Base-by-base conservation (phyloP, 768 basidiomycete species). In the Neoboletus magnificus region DNA sequence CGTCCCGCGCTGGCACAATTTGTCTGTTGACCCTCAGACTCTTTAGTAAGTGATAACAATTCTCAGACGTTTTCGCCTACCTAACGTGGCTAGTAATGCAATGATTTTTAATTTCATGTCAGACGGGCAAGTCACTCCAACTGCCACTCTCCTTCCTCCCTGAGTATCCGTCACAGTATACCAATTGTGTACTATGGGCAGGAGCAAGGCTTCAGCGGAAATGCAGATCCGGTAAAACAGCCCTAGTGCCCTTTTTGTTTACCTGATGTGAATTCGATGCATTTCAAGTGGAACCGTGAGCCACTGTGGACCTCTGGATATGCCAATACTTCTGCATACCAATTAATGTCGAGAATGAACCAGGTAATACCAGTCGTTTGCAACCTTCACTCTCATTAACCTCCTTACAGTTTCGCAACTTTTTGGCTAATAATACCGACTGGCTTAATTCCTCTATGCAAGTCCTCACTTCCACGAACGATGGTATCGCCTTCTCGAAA, bases 171-270 rank as follows among this genome's bases (percentile, higher is more conserved):
- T 48, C 12, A 41, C 44, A 78, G 77, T n/a, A 89, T 90, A 60
- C 89, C 90, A 1, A 83, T 91, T 56, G 80, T 89, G 12, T 92
- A 91, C 67, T 89, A 89, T 57, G 89, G 90, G 2, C 87, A 89
- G 70, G 90, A 91, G 62, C 89, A 91, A 66, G 73, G 77, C 39
- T 85, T 88, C 67, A 74, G 71, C 52, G 90, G 89, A 33, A 73
- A 71, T 63, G 71, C 68, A 9, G 89, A 91, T 63, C 89, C 89
- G 35, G 85, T 88, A 68, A 61, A 79, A 63, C 30, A 23, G 27
- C 23, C 16, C 5, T 8, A 4, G 5, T 23, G 7, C 18, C n/a
- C 4, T 39, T 39, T 12, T 30, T n/a, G 13, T 16, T 13, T 35
- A 2, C 33, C 18, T 27, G 48, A 36, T 45, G 48, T 49, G 47